Conservation (phyloP, 805 yeast species). For the Wickerhamiella brachini region DNA sequence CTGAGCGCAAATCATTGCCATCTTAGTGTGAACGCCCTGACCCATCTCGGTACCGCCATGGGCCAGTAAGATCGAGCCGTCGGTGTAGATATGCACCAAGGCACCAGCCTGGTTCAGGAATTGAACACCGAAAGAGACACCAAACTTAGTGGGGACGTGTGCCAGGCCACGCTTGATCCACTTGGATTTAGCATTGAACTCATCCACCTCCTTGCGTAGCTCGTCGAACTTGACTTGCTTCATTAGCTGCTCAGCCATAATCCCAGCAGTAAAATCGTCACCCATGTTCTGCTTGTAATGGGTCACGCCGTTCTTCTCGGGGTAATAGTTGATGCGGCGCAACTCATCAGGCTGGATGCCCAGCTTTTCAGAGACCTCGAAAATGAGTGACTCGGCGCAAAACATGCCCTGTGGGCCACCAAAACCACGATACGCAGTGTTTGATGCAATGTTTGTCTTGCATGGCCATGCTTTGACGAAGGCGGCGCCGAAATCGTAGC, state of each 20-base stretch:
- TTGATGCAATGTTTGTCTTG: slow-evolving; percentile 33
- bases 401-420: slow-evolving; percentile 41
- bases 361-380: slow-evolving; percentile 29
- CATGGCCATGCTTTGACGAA: slow-evolving; percentile 29
- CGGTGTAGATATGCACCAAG: slow-evolving; percentile 32
- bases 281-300: slow-evolving; percentile 30
- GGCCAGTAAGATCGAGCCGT: slow-evolving; percentile 33
- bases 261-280: slow-evolving; percentile 29
- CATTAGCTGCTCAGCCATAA: slow-evolving; percentile 26
- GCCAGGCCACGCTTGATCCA: slow-evolving; percentile 37
- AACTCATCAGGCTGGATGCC: slow-evolving; percentile 29
- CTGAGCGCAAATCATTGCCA: slow-evolving; percentile 35
- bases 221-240: slow-evolving; percentile 26
- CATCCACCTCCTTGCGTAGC: slow-evolving; percentile 27
- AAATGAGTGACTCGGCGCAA: slow-evolving; percentile 29
- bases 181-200: slow-evolving; percentile 28
- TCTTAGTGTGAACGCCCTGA: slow-evolving; percentile 36
- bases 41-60: slow-evolving; percentile 41
- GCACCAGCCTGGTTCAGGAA: slow-evolving; percentile 38
- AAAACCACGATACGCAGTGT: slow-evolving; percentile 37
- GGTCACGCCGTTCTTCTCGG: slow-evolving; percentile 22
- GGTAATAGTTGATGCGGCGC: slow-evolving; percentile 28
- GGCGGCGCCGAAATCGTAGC: slow-evolving; percentile 32
- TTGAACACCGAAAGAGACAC: slow-evolving; percentile 34
- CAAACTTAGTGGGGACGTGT: slow-evolving; percentile 35